Conservation (phyloP, 139 green algal genomes). For the Zygnema circumcarinatum region DNA sequence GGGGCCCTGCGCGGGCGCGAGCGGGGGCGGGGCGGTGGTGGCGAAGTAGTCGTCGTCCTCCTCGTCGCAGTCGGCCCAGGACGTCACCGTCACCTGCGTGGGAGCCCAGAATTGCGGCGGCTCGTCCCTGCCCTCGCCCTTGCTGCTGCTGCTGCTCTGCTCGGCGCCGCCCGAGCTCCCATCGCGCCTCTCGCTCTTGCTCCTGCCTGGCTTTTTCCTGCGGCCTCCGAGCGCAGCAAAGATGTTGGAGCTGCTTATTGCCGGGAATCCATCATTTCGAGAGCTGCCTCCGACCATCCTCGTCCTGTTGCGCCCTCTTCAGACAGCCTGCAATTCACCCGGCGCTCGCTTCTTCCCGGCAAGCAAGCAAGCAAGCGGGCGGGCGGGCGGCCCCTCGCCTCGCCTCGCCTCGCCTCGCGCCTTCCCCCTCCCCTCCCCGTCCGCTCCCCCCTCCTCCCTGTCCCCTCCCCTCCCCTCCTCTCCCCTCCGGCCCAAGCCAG, state of each 20-base stretch:
- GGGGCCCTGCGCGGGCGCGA: not conserved
- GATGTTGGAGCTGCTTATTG: constrained; percentile 51
- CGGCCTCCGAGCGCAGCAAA: constrained; percentile 45
- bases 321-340: not conserved
- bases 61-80: constrained; percentile 46
- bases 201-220: constrained; percentile 24
- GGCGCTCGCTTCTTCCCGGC: too few relatives aligned
- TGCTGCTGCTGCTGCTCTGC: not conserved
- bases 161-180: not conserved
- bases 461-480: too few relatives aligned
- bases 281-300: constrained; percentile 48
- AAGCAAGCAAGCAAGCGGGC: too few relatives aligned
- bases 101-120: constrained; percentile 13
- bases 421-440: not conserved
- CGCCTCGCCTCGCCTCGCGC: not conserved
- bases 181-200: constrained; percentile 17
- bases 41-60: constrained; percentile 51
- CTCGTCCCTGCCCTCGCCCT: not conserved
- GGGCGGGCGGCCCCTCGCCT: not conserved
- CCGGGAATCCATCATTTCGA: constrained; percentile 34
- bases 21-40: constrained; percentile 2
- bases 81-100: constrained; percentile 28
- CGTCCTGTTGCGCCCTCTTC: not conserved
- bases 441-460: not conserved
- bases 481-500: too few relatives aligned